A percentile compares a stretch with the other conserved stretches of the same genome.
Evolutionary conservation across 139 green algal genomes (phyloP).

Genomic region (Parachlorella kessleri): DNA sequence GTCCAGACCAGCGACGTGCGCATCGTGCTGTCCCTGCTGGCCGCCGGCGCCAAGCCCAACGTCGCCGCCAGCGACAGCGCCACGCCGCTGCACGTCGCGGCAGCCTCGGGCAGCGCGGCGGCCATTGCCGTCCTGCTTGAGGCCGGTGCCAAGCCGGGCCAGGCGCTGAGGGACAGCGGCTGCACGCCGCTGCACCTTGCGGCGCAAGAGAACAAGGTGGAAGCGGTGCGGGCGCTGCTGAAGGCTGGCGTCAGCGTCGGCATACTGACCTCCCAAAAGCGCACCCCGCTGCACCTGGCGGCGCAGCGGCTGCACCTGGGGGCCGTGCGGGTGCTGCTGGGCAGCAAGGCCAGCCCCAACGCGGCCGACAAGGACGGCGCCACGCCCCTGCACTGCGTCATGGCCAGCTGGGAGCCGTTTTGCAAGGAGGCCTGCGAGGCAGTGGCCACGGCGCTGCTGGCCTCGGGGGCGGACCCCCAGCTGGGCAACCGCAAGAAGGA

Average conservation of each 20-base stretch:
- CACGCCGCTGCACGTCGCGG: not conserved
- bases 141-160: too few relatives aligned
- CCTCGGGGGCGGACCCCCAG: not conserved
- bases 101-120: too few relatives aligned
- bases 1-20: too few relatives aligned
- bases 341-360: too few relatives aligned
- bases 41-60: not conserved
- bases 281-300: not conserved
- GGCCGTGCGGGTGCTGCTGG: not conserved
- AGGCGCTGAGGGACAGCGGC: not conserved
- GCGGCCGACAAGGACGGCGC: not conserved
- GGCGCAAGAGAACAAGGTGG: conserved; percentile 1
- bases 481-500: not conserved
- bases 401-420: not conserved
- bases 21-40: too few relatives aligned
- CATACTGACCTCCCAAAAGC: not conserved
- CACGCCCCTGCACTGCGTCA: not conserved
- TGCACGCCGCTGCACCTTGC: not conserved
- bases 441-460: not conserved
- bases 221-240: not conserved
- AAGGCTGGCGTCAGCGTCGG: not conserved
- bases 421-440: not conserved
- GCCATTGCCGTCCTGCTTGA: not conserved
- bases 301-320: not conserved
- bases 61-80: not conserved